phyloP scores from a whole-genome alignment of 108 stramenopile species.

The Cyclotella choctawhatcheeana region DNA sequence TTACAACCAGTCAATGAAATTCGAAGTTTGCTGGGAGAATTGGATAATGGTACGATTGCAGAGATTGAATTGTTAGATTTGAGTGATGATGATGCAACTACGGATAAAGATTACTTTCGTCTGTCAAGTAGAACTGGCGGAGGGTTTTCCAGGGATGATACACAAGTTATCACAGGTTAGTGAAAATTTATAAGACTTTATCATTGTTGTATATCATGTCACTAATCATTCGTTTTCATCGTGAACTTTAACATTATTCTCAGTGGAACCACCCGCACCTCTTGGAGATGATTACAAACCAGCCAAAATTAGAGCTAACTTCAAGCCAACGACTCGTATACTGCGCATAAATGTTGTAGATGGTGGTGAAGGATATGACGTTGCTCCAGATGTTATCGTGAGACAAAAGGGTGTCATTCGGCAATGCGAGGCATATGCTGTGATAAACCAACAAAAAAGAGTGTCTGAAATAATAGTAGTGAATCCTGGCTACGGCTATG shows the following conservation, averaged over 20 bases:
- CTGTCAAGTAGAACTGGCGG: conserved; percentile 78
- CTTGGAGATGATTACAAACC: conserved; percentile 73
- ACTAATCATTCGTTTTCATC: background rate
- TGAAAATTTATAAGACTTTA: background rate
- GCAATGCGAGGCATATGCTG: conserved; percentile 71
- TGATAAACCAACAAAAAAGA: conserved; percentile 69
- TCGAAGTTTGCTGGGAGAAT: conserved; percentile 74
- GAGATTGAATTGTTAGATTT: conserved; percentile 53
- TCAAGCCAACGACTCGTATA: conserved; percentile 72
- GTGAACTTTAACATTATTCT: too few relatives aligned
- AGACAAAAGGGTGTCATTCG: conserved; percentile 49
- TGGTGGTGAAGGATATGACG: conserved; percentile 73
- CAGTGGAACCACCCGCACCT: conserved; percentile 74
- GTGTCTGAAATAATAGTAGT: conserved; percentile 72
- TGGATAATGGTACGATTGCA: conserved; percentile 82
- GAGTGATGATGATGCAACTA: conserved; percentile 38
- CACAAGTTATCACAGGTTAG: conserved; percentile 28
- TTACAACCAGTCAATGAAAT: conserved; percentile 86
- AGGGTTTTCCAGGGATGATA: conserved; percentile 64
- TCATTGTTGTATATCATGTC: conserved; percentile 21
- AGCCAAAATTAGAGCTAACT: conserved; percentile 59
- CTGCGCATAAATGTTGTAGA: conserved; percentile 76
- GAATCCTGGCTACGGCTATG: conserved; percentile 86
- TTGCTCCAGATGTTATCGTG: conserved; percentile 62
- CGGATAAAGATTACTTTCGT: conserved; percentile 36